Evolutionary conservation across 257 asterid genomes (phyloP), one percentile per base, ranked within the genome.

Genomic region (Nicotiana obtusifolia): DNA sequence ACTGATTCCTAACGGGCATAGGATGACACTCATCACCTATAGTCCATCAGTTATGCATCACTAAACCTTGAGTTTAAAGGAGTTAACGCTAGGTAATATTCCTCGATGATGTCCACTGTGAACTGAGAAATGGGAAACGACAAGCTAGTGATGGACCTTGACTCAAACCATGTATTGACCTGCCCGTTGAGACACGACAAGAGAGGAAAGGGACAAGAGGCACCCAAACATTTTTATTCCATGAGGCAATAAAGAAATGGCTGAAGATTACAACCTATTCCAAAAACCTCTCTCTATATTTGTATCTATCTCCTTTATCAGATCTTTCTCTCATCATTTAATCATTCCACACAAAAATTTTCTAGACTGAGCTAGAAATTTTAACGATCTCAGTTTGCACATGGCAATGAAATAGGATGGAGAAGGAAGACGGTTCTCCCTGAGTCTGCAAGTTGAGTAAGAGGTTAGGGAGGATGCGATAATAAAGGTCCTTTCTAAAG

Each of bases 391-490:
- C 62, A 73, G 33, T 22, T 22, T 73, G 37, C 41, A 13, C 14
- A 44, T 24, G 26, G 79, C 22, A 73, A 7, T 24, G 61, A 14
- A 47, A 47, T 73, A 47, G 37, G 79, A 7, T 47, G 41, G 61
- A 73, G 41, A 73, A 44, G 79, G 15, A 73, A 47, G 11, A n/a
- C 19, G 6, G n/a, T 17, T 49, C 57, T 47, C 79, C 79, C 35
- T 3, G 35, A 47, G 61, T 73, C 19, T 47, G 61, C 35, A 73
- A 3, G 79, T 30, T 49, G 79, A 1, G 3, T 14, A 24, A 49
- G 41, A 73, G 79, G 41, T 24, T 15, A 73, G 79, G 79, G 61
- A 73, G 79, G 79, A 73, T 49, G 24, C 79, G 16, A 44, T 41
- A 37, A 69, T 69, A 33, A 37, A 37, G 16, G 33, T 69, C 78